A percentile compares a stretch with the other conserved stretches of the same genome.
Evolutionary conservation across 768 basidiomycete genomes (phyloP).

Genomic region (Suillus fuscotomentosus): DNA sequence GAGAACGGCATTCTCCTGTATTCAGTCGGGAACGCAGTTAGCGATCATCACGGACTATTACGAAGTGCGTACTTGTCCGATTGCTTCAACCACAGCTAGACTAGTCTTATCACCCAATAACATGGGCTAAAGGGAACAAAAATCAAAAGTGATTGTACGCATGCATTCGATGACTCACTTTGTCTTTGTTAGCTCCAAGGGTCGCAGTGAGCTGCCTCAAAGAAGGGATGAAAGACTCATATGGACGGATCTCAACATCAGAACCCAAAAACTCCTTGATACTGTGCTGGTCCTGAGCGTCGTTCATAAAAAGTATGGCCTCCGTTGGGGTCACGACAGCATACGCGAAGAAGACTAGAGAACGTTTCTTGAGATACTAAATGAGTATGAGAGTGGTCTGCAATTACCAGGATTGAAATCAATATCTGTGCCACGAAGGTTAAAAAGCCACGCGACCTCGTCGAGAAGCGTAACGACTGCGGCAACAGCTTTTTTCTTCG

Average conservation of each 20-base stretch:
- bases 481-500: conserved; percentile 53
- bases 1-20: conserved; percentile 57
- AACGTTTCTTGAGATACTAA: not conserved
- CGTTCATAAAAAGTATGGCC: conserved; percentile 69
- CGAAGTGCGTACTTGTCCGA: conserved; percentile 54
- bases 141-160: conserved; percentile 5
- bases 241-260: conserved; percentile 66
- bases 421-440: conserved; percentile 90
- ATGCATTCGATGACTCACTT: conserved; percentile 28
- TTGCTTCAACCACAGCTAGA: conserved; percentile 76
- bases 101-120: conserved; percentile 77
- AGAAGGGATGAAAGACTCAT: conserved; percentile 64
- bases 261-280: conserved; percentile 49
- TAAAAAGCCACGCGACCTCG: conserved; percentile 93
- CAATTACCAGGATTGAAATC: conserved; percentile 72
- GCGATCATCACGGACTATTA: not conserved
- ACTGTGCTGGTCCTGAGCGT: conserved; percentile 40
- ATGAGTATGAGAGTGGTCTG: conserved; percentile 1
- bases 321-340: conserved; percentile 65
- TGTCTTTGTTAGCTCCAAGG: conserved; percentile 33
- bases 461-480: conserved; percentile 87
- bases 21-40: conserved; percentile 4
- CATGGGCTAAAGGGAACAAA: conserved; percentile 51
- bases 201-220: conserved; percentile 48
- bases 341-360: conserved; percentile 87